phyloP scores from a whole-genome alignment of 2,329 filamentous ascomycete genomes.

The Boeremia lycopersici region DNA sequence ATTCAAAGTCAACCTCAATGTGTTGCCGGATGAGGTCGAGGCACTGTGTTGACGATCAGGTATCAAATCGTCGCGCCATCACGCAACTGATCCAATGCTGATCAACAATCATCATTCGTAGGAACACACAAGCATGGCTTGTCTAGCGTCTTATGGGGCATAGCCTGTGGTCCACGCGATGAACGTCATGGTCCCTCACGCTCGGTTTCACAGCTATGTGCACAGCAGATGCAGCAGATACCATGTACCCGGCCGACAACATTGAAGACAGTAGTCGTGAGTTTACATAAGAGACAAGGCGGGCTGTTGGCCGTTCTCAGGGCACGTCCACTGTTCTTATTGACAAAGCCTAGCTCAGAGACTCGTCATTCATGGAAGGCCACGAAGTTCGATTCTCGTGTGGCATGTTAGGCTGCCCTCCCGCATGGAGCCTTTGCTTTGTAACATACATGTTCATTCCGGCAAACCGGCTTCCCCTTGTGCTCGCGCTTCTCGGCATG shows the following conservation, averaged over 20 bases:
- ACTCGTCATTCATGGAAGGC: neutral
- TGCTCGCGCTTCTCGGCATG: neutral
- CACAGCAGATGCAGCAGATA: constrained; percentile 1
- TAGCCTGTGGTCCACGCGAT: constrained; percentile 1
- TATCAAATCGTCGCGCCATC: too few species aligned
- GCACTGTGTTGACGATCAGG: neutral
- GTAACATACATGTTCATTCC: neutral
- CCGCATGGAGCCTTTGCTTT: neutral
- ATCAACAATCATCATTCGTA: too few species aligned
- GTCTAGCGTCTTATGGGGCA: neutral
- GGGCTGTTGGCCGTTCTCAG: neutral
- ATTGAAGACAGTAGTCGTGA: neutral
- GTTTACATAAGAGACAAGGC: neutral
- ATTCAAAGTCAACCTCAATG: constrained; percentile 9
- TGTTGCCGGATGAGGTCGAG: neutral
- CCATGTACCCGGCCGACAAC: neutral
- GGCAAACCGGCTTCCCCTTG: neutral
- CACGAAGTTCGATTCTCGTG: too few species aligned
- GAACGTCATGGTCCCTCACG: neutral
- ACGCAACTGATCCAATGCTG: too few species aligned
- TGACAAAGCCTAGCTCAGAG: neutral
- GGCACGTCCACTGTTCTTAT: neutral
- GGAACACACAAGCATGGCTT: neutral
- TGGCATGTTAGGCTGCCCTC: neutral
- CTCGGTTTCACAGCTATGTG: neutral